Percentiles rank a stretch among this genome's conserved stretches.
These are phyloP conservation scores for Circinella umbellata DNA, from an alignment of 371 early-diverging fungal genomes.

Conservation along the genomic window DNA sequence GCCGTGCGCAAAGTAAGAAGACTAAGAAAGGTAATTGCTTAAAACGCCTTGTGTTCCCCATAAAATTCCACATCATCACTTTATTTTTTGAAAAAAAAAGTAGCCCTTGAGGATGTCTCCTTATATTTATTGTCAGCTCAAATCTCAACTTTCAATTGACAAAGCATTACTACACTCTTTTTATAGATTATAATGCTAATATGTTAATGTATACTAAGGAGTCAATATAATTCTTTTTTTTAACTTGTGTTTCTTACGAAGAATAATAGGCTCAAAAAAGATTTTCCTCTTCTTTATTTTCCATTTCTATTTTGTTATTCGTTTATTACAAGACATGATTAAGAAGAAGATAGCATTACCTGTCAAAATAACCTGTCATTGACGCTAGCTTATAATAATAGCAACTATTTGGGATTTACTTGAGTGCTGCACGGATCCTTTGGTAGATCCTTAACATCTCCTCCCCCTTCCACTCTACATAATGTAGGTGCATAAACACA, in stretches of 20 bases:
- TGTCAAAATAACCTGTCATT: no score
- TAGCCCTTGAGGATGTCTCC: neutral
- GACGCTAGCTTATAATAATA: neutral
- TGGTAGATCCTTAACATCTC: neutral
- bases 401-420: neutral
- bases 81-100: neutral
- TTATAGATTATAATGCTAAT: no score
- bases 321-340: no score
- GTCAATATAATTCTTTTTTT: no score
- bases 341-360: no score
- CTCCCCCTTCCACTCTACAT: neutral
- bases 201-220: no score
- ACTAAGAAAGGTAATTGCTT: slow-evolving; percentile 1
- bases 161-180: neutral
- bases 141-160: neutral
- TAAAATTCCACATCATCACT: neutral
- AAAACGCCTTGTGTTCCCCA: neutral
- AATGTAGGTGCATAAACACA: slow-evolving; percentile 11
- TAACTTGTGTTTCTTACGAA: no score
- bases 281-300: no score
- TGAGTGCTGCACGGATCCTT: neutral
- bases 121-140: neutral
- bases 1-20: slow-evolving; percentile 2
- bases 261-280: no score
- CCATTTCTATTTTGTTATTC: no score